Percentiles rank a stretch among this genome's conserved stretches.
phyloP scores from a whole-genome alignment of 1,139 yeast genomes.

The Kodamaea alishanica region DNA sequence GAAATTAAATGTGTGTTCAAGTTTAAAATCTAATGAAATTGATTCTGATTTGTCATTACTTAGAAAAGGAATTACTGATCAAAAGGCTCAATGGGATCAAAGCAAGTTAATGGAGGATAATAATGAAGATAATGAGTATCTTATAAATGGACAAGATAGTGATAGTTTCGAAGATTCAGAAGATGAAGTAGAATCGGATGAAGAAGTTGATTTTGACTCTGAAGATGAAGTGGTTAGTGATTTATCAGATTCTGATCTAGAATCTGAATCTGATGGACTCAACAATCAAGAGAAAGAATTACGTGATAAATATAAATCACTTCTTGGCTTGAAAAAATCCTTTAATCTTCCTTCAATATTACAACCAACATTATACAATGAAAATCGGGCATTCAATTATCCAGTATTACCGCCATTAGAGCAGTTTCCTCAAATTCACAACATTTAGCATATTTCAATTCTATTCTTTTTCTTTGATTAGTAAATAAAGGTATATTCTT shows the following conservation, averaged over 20 bases:
- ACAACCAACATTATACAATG: neutral
- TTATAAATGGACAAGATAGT: conserved; percentile 4
- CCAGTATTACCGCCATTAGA: conserved; percentile 28
- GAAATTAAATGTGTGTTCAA: conserved; percentile 19
- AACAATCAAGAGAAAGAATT: conserved; percentile 8
- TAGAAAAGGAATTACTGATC: conserved; percentile 7
- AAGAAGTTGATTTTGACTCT: conserved; percentile 1
- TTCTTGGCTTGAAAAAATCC: conserved; percentile 11
- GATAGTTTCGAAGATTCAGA: conserved; percentile 4
- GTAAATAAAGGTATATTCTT: conserved; percentile 4
- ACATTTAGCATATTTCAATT: neutral
- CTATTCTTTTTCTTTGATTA: conserved; percentile 1
- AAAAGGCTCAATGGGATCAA: neutral
- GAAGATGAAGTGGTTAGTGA: conserved; percentile 6
- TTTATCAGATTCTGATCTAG: conserved; percentile 3
- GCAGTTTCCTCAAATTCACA: conserved; percentile 16
- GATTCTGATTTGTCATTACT: conserved; percentile 20
- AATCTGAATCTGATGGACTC: conserved; percentile 1
- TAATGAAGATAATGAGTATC: conserved; percentile 9
- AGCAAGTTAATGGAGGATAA: conserved; percentile 3
- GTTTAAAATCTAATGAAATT: conserved; percentile 25
- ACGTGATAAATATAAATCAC: conserved; percentile 11
- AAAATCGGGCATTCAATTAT: conserved; percentile 5
- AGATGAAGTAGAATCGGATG: conserved; percentile 8
- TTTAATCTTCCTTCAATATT: conserved; percentile 4